Evolutionary conservation across 164 flowering plant species (phyloP), one percentile per base, ranked within the genome.

Genomic region (Chimonanthus praecox): DNA sequence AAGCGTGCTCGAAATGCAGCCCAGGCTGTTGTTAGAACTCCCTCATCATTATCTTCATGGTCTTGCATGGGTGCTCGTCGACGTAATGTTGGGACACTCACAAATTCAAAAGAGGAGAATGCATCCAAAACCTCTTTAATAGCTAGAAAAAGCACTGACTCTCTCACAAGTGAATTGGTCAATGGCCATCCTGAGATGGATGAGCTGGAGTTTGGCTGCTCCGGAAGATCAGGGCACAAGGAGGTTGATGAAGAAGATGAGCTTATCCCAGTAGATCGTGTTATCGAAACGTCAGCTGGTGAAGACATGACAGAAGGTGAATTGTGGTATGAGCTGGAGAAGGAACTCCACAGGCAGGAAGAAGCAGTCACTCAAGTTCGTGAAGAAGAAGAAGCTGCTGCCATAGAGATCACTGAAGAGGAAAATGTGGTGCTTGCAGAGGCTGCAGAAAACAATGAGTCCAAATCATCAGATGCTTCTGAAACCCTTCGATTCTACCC

Each of bases 1-100:
- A 89, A 88, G 79, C 87, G 98, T 18, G 99, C 97, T 48, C 93
- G 90, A 71, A 86, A 88, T 81, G 97, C 90, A 18, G 98, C 99
- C 68, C 86, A 87, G 80, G 99, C 94, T 60, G 98, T 92, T 68
- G 96, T 86, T 51, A 87, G 83, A 79, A 88, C 92, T 46, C 97
- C 89, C 9, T 84, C 98, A 43, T 83, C 96, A 47, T 64, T 90
- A 46, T 81, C 93, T 63, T 87, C 95, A 74, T 93, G 98, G 99
- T 84, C 94, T 10, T 95, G 97, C 80, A 95, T 95, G 90, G 94
- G 97, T 66, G 89, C 97, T 20, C 91, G 96, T 5, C 88, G 95
- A 7, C 91, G 98, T 3, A 67, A 72, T 61, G 88, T 87, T 21
- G 77, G 75, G 18, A 67, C 85, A 49, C 47, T 74, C 48, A 48